phyloP scores from a whole-genome alignment of 208 protist genomes.

The Zelonia costaricensis region DNA sequence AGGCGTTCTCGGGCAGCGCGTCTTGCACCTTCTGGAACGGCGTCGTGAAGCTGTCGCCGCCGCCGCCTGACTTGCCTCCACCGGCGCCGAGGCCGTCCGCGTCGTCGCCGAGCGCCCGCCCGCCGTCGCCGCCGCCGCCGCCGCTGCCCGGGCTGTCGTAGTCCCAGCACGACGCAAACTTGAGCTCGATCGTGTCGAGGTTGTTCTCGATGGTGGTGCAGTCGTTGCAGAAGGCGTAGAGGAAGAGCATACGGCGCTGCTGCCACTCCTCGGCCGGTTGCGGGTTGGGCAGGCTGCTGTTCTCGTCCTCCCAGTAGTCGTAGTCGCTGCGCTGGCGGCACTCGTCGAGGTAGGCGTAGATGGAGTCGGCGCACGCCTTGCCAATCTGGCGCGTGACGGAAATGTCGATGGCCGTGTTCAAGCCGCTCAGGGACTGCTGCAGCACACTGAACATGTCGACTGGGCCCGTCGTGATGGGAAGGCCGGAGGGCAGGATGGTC shows the following conservation, averaged over 20 bases:
- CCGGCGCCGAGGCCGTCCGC: neutral
- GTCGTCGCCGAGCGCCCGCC: slow-evolving; percentile 8
- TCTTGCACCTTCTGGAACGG: slow-evolving; percentile 81
- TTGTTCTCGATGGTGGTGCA: slow-evolving; percentile 84
- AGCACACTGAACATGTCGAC: slow-evolving; percentile 88
- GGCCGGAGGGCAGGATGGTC: slow-evolving; percentile 50
- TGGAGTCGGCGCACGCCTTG: slow-evolving; percentile 72
- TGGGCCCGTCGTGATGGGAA: slow-evolving; percentile 80
- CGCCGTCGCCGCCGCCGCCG: neutral
- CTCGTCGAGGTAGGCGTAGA: slow-evolving; percentile 75
- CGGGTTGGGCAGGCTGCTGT: slow-evolving; percentile 28
- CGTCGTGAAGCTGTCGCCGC: slow-evolving; percentile 19
- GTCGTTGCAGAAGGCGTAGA: slow-evolving; percentile 91
- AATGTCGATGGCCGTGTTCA: slow-evolving; percentile 70
- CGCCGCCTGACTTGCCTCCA: slow-evolving; percentile 8
- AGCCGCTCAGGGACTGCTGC: slow-evolving; percentile 77
- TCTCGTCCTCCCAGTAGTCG: slow-evolving; percentile 84
- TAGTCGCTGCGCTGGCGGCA: slow-evolving; percentile 80
- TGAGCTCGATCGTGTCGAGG: slow-evolving; percentile 85
- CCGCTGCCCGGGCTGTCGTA: slow-evolving; percentile 15
- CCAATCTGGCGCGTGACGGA: slow-evolving; percentile 79
- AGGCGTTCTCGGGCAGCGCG: slow-evolving; percentile 51
- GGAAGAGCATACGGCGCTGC: slow-evolving; percentile 65
- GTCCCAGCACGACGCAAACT: slow-evolving; percentile 84
- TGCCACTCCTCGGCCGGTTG: slow-evolving; percentile 64